Evolutionary conservation across 371 early-diverging fungal genomes (phyloP).

Genomic region (Dichotomocladium elegans): DNA sequence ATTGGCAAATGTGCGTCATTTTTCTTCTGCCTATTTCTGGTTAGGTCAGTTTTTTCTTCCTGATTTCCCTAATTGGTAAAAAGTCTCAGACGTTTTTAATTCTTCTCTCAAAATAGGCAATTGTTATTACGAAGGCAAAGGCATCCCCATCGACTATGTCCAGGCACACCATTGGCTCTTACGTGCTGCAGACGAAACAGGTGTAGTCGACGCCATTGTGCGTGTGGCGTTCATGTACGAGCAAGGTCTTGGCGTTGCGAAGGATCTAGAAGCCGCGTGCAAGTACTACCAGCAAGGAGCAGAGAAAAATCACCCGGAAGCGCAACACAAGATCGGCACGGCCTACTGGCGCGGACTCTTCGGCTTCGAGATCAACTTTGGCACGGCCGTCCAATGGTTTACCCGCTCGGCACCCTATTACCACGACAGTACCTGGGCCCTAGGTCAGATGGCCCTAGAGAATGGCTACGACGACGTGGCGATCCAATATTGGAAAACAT

Average conservation of each 20-base stretch:
- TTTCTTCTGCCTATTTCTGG: constrained; percentile 14
- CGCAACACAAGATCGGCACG: constrained; percentile 18
- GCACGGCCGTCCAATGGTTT: constrained; percentile 27
- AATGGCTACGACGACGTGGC: constrained; percentile 33
- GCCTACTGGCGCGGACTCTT: not conserved
- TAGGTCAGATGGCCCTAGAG: constrained; percentile 32
- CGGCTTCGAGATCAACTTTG: not conserved
- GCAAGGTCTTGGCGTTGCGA: constrained; percentile 8
- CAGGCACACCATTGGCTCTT: constrained; percentile 41
- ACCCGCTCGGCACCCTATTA: constrained; percentile 19
- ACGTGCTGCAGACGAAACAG: constrained; percentile 32
- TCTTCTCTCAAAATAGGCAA: too few species aligned
- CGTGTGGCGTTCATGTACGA: constrained; percentile 33
- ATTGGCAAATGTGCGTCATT: constrained; percentile 8
- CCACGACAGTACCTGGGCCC: constrained; percentile 33
- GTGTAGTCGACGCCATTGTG: constrained; percentile 31
- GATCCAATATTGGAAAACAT: constrained; percentile 34
- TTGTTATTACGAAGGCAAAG: constrained; percentile 9
- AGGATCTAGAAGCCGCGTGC: constrained; percentile 18
- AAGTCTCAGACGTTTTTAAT: too few species aligned
- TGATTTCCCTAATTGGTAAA: too few species aligned
- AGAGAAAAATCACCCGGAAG: constrained; percentile 22
- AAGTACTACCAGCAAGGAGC: constrained; percentile 39
- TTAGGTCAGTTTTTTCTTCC: too few species aligned
- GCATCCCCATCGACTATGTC: not conserved